These are phyloP conservation scores for Ascochyta lentis DNA, from an alignment of 2,329 filamentous ascomycete genomes.

Conservation along the genomic window DNA sequence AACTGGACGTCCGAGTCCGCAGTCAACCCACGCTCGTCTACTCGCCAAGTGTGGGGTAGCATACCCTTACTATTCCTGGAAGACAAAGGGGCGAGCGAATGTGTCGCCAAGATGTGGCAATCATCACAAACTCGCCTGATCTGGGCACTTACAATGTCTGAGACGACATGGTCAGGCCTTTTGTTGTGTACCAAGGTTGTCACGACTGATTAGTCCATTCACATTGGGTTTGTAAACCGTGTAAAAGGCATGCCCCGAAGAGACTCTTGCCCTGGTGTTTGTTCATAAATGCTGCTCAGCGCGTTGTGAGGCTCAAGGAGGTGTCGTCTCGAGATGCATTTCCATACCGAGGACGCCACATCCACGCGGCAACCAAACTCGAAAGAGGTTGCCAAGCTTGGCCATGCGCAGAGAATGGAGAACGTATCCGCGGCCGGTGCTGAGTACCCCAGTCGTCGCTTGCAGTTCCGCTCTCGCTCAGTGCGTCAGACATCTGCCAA, in stretches of 20 bases:
- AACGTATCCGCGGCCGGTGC: conserved; percentile 18
- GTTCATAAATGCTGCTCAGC: not conserved
- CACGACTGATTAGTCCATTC: not conserved
- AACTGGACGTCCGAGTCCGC: not conserved
- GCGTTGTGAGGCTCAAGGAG: conserved; percentile 2
- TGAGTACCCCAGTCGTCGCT: not conserved
- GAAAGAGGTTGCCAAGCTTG: conserved; percentile 4
- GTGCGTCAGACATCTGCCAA: not conserved
- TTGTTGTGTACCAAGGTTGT: not conserved
- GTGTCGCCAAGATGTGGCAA: conserved; percentile 11
- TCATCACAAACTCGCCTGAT: not conserved
- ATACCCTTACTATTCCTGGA: not conserved
- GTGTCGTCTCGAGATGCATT: conserved; percentile 9
- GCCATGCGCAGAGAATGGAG: conserved; percentile 2
- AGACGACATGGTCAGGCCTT: not conserved
- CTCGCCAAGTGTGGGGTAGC: conserved; percentile 6
- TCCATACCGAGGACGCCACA: not conserved
- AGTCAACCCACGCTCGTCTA: conserved; percentile 6
- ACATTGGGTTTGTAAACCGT: not conserved
- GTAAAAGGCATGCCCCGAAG: not conserved
- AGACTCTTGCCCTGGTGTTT: not conserved
- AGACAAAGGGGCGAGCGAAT: not conserved
- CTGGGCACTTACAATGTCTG: conserved; percentile 1
- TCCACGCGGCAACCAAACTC: conserved; percentile 3
- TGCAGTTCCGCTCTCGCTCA: not conserved